phyloP scores from a whole-genome alignment of 2,329 filamentous ascomycete species.

The Aureobasidium subglaciale region DNA sequence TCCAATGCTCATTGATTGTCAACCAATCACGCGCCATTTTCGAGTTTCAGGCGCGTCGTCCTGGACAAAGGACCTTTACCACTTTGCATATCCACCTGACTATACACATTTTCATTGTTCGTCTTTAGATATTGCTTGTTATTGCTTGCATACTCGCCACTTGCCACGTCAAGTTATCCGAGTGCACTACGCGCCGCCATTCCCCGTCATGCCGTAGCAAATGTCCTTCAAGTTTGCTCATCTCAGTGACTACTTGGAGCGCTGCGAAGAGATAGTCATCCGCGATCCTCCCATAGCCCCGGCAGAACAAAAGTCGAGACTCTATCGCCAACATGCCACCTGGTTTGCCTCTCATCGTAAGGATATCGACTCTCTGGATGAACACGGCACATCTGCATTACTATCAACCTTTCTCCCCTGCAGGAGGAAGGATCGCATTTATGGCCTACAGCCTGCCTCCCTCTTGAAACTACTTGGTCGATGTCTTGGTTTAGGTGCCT shows the following conservation, averaged over 20 bases:
- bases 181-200: background rate
- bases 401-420: slow-evolving; percentile 72
- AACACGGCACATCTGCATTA: slow-evolving; percentile 53
- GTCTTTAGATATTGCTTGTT: background rate
- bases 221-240: slow-evolving; percentile 42
- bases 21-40: background rate
- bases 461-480: slow-evolving; percentile 63
- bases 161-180: background rate
- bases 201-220: background rate
- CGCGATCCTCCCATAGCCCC: slow-evolving; percentile 35
- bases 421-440: slow-evolving; percentile 69
- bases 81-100: background rate
- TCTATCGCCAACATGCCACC: slow-evolving; percentile 1
- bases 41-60: background rate
- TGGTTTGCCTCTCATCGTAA: slow-evolving; percentile 65
- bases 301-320: slow-evolving; percentile 24
- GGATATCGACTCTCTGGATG: slow-evolving; percentile 50
- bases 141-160: background rate
- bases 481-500: slow-evolving; percentile 57
- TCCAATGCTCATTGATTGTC: background rate
- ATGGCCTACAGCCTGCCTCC: slow-evolving; percentile 55
- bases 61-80: background rate
- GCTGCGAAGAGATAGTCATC: slow-evolving; percentile 48
- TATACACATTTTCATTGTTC: background rate
- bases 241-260: slow-evolving; percentile 67